Evolutionary conservation across 1,284 basidiomycete species (phyloP).

Genomic region (Schizopora paradoxa): DNA sequence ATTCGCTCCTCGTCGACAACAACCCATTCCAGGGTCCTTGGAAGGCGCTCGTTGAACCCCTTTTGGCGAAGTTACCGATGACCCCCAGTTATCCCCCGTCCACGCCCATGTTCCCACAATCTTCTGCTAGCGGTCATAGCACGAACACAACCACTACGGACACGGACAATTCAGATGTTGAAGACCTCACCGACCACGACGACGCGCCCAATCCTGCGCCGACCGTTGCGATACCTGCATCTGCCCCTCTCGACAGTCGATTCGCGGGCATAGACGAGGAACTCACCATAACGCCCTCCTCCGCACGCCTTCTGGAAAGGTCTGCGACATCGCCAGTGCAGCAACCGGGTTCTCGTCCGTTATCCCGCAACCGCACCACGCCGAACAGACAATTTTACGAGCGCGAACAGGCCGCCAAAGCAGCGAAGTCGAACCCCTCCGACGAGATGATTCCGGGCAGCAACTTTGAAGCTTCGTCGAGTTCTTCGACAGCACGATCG

Average conservation of each 20-base stretch:
- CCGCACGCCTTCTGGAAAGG: constrained; percentile 46
- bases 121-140: constrained; percentile 38
- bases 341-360: constrained; percentile 19
- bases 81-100: constrained; percentile 63
- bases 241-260: constrained; percentile 3
- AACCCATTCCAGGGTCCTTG: constrained; percentile 93
- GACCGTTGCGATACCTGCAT: constrained; percentile 1
- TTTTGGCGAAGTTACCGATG: constrained; percentile 57
- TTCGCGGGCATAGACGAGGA: constrained; percentile 49
- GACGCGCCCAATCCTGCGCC: constrained; percentile 2
- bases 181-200: constrained; percentile 47
- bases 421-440: constrained; percentile 7
- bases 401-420: constrained; percentile 13
- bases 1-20: constrained; percentile 85
- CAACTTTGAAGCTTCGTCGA: constrained; percentile 19
- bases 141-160: constrained; percentile 45
- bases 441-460: neutral
- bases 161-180: constrained; percentile 38
- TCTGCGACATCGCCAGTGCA: constrained; percentile 41
- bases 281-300: constrained; percentile 64
- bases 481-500: constrained; percentile 20
- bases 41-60: constrained; percentile 81
- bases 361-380: constrained; percentile 19
- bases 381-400: constrained; percentile 19
- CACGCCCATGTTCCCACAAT: constrained; percentile 52